phyloP scores from a whole-genome alignment of 495 filamentous ascomycete genomes.

The Staphylotrichum tortipilum region DNA sequence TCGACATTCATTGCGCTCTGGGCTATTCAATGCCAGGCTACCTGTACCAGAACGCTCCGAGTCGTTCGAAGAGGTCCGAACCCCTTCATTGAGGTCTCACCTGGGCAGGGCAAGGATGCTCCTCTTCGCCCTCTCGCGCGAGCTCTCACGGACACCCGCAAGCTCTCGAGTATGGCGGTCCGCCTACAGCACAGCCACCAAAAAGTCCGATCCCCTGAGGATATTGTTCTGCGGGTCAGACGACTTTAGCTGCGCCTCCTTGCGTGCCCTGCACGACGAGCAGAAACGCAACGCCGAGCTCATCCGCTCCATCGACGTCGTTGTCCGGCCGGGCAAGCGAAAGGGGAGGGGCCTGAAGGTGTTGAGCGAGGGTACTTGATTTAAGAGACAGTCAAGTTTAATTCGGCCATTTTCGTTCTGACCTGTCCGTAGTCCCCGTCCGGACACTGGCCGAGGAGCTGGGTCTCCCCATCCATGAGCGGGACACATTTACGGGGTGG shows the following conservation, averaged over 20 bases:
- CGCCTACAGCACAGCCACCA: conserved; percentile 5
- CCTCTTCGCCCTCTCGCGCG: background rate
- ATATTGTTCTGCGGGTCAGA: conserved; percentile 96
- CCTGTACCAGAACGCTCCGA: no score
- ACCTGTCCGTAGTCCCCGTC: conserved; percentile 54
- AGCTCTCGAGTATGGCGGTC: background rate
- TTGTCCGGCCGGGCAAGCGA: conserved; percentile 68
- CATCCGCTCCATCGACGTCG: conserved; percentile 79
- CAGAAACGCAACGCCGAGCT: conserved; percentile 42
- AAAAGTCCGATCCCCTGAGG: conserved; percentile 52
- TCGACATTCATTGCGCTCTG: no score
- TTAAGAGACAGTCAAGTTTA: background rate
- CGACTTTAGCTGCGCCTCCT: conserved; percentile 74
- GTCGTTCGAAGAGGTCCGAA: no score
- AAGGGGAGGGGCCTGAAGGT: conserved; percentile 64
- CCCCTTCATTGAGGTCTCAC: no score
- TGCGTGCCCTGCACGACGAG: conserved; percentile 61
- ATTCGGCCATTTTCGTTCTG: background rate
- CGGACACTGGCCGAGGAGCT: conserved; percentile 55
- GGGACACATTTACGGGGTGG: conserved; percentile 78
- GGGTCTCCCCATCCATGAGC: conserved; percentile 58
- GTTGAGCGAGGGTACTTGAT: conserved; percentile 53
- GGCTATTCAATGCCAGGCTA: no score
- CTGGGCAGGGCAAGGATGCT: no score
- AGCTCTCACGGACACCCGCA: background rate